These are phyloP conservation scores for Rhizopogon salebrosus DNA, from an alignment of 768 basidiomycete species.

Conservation along the genomic window DNA sequence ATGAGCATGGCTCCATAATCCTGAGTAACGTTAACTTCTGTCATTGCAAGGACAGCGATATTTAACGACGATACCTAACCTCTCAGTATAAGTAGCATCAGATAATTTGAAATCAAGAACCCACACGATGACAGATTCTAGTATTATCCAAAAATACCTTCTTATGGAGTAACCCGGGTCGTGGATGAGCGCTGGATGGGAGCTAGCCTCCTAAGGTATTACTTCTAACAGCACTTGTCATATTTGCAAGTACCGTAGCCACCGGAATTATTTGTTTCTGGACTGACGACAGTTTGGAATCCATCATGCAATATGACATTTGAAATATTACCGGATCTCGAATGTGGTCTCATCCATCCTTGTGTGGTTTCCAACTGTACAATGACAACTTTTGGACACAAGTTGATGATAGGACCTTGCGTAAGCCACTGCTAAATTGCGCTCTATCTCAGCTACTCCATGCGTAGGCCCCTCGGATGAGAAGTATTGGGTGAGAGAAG, in stretches of 20 bases:
- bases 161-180: too few species aligned
- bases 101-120: neutral
- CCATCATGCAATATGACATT: neutral
- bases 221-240: neutral
- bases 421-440: too few species aligned
- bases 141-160: neutral
- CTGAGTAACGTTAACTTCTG: neutral
- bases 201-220: neutral
- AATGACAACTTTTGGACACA: neutral
- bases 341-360: neutral
- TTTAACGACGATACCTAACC: too few species aligned
- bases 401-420: neutral
- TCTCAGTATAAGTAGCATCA: neutral
- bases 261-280: neutral
- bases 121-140: neutral
- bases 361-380: neutral
- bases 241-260: neutral
- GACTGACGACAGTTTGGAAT: neutral
- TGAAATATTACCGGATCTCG: neutral
- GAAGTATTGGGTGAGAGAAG: too few species aligned
- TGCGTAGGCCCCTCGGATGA: too few species aligned
- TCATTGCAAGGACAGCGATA: constrained; percentile 1
- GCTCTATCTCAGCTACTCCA: too few species aligned
- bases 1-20: constrained; percentile 16
- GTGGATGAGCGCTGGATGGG: neutral